A percentile compares a stretch with the other conserved stretches of the same genome.
phyloP scores from a whole-genome alignment of 306 rosid species.

The Oemleria cerasiformis region DNA sequence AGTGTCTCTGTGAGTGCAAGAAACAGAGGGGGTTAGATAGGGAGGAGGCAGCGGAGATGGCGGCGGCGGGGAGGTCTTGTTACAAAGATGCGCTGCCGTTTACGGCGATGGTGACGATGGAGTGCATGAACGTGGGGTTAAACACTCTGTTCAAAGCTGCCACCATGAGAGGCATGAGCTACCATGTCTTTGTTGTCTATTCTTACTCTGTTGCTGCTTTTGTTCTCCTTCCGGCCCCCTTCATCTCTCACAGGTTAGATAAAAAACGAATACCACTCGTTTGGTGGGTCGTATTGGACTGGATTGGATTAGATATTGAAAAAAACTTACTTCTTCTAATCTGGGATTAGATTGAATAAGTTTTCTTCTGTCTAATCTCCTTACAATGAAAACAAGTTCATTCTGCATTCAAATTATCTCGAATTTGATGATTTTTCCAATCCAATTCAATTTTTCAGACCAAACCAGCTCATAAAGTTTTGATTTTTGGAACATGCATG shows the following conservation, averaged over 20 bases:
- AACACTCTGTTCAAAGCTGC: constrained; percentile 88
- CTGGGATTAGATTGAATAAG: too few species aligned
- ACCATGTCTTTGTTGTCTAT: constrained; percentile 71
- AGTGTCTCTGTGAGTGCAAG: background rate
- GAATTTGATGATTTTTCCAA: too few species aligned
- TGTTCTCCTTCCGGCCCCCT: constrained; percentile 60
- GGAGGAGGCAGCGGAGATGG: constrained; percentile 15
- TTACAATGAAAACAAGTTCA: too few species aligned
- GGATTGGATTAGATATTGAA: too few species aligned
- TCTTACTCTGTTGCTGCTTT: constrained; percentile 64
- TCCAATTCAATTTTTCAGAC: too few species aligned
- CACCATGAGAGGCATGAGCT: constrained; percentile 64
- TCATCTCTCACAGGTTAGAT: constrained; percentile 49
- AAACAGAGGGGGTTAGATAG: background rate
- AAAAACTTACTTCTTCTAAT: too few species aligned
- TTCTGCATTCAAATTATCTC: too few species aligned
- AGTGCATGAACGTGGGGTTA: constrained; percentile 61
- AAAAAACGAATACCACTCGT: too few species aligned
- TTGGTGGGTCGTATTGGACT: too few species aligned
- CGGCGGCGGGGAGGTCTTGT: constrained; percentile 32
- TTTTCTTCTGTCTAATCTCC: background rate
- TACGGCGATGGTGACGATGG: constrained; percentile 57
- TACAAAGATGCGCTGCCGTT: constrained; percentile 54
- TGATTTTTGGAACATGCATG: background rate
- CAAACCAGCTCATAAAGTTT: too few species aligned